Conservation (phyloP, 352 stramenopile genomes). For the Phytophthora sansomeana region DNA sequence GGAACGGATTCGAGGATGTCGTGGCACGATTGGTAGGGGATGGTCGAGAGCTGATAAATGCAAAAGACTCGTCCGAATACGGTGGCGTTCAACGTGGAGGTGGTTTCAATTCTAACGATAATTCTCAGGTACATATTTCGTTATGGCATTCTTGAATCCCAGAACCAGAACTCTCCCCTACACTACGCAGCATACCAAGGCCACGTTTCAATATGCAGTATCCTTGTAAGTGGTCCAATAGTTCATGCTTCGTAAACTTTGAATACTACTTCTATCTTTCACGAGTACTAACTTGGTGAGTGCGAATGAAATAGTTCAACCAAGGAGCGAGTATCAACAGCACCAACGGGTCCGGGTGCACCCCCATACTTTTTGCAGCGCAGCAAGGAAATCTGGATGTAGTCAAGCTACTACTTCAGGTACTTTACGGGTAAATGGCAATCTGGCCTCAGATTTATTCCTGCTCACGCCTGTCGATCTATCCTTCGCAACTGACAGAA, state of each 20-base stretch:
- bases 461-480: too few relatives aligned
- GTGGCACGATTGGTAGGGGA: constrained; percentile 47
- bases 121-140: neutral
- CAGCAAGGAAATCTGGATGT: constrained; percentile 62
- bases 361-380: constrained; percentile 71
- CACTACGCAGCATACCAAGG: constrained; percentile 84
- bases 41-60: constrained; percentile 53
- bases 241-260: neutral
- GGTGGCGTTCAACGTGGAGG: constrained; percentile 31
- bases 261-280: too few relatives aligned
- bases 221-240: constrained; percentile 45
- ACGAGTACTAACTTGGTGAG: neutral
- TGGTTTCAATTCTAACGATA: neutral
- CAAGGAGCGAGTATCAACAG: constrained; percentile 65
- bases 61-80: constrained; percentile 57
- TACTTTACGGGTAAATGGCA: constrained; percentile 9
- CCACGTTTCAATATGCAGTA: constrained; percentile 44
- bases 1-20: too few relatives aligned
- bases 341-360: constrained; percentile 64
- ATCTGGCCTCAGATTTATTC: neutral
- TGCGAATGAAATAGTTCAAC: constrained; percentile 39
- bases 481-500: constrained; percentile 43
- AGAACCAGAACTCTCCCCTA: constrained; percentile 71
- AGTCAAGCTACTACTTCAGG: constrained; percentile 63
- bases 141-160: neutral